Conservation (phyloP, 225 moss, liverwort and hornwort species). For the Pleurozium schreberi region DNA sequence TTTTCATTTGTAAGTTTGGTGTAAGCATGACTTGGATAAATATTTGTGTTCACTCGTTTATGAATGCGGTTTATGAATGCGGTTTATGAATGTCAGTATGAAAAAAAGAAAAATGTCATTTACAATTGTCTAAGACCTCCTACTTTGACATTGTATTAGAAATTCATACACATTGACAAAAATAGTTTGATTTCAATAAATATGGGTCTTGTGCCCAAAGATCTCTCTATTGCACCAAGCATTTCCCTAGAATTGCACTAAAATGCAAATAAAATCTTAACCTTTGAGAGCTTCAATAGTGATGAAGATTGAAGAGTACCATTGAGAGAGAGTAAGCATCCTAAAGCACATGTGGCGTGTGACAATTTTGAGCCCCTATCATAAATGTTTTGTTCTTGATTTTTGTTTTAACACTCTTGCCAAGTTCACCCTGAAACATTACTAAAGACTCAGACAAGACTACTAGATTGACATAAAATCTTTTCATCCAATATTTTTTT, state of each 20-base stretch:
- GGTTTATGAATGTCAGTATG: too few species aligned
- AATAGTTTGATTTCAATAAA: neutral
- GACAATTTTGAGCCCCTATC: too few species aligned
- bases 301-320: neutral
- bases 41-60: neutral
- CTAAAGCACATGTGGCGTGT: too few species aligned
- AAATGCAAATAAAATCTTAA: neutral
- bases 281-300: neutral
- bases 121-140: neutral
- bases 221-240: neutral
- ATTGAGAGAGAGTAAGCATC: neutral
- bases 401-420: too few species aligned
- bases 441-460: too few species aligned
- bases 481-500: too few species aligned
- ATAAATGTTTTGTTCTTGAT: too few species aligned
- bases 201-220: neutral
- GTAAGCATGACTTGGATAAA: too few species aligned
- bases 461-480: too few species aligned
- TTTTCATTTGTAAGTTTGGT: neutral
- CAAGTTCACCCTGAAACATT: too few species aligned
- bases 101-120: neutral
- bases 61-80: accelerated
- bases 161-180: neutral
- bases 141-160: neutral
- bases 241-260: neutral